Conservation (phyloP, 345 rosid species). For the Anastatica hierochuntica region DNA sequence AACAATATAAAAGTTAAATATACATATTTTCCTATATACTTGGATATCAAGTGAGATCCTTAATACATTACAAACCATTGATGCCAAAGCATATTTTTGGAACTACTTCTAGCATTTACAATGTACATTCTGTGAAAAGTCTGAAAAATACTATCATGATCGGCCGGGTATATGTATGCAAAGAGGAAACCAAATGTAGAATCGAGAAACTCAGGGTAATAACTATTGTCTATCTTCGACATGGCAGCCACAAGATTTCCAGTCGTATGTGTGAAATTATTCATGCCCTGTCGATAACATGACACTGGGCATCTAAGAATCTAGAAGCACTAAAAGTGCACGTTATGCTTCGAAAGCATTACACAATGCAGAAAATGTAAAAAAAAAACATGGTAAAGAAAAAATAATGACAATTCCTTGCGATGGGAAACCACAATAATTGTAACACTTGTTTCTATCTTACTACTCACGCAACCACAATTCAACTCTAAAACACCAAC, state of each 20-base stretch:
- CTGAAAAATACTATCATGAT: conserved; percentile 31
- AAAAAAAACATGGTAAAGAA: no score
- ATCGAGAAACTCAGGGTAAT: conserved; percentile 53
- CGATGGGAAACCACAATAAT: no score
- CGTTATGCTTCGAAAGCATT: neutral
- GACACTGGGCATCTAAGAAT: conserved; percentile 21
- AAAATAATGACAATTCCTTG: no score
- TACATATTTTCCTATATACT: no score
- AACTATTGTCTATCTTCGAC: conserved; percentile 69
- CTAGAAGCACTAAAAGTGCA: conserved; percentile 1
- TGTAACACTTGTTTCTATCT: no score
- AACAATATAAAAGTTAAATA: no score
- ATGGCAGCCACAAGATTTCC: conserved; percentile 72
- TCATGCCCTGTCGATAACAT: conserved; percentile 58
- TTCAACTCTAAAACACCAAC: no score
- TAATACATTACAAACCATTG: no score
- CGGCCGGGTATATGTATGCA: neutral
- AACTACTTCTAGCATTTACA: conserved; percentile 91
- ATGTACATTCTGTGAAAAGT: conserved; percentile 81
- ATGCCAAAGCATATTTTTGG: conserved; percentile 97
- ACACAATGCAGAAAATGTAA: neutral
- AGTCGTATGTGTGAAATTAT: conserved; percentile 79
- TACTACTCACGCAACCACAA: no score
- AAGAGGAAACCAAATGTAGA: neutral
- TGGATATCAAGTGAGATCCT: no score